phyloP scores from a whole-genome alignment of 169 alveolate genomes.

The Pseudocohnilembus persalinus region DNA sequence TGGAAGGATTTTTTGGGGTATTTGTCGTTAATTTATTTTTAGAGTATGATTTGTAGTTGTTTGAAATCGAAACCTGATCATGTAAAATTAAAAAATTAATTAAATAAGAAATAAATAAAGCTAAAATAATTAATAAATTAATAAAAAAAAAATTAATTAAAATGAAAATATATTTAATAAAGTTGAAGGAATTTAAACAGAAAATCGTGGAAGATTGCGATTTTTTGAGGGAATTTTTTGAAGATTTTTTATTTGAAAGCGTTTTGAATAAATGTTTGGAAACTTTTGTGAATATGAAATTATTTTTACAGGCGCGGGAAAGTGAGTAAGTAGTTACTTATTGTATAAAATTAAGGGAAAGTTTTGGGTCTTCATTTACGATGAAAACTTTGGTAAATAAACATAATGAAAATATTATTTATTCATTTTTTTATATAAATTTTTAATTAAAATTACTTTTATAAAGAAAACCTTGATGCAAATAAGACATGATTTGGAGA shows the following conservation, averaged over 20 bases:
- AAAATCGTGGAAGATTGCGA: conserved; percentile 7
- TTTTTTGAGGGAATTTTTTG: background rate
- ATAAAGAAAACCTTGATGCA: conserved; percentile 5
- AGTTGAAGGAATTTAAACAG: conserved; percentile 1
- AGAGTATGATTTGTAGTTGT: conserved; percentile 18
- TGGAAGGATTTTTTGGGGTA: conserved; percentile 13
- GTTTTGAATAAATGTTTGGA: background rate
- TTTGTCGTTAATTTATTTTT: background rate
- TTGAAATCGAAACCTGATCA: conserved; percentile 4
- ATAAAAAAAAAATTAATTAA: no score
- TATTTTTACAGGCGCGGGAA: conserved; percentile 2
- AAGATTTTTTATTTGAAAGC: background rate
- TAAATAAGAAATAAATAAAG: no score
- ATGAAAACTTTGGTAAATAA: conserved; percentile 9
- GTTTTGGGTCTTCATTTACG: conserved; percentile 3
- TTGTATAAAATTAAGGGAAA: conserved; percentile 10
- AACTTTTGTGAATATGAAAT: conserved; percentile 1
- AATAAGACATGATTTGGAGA: conserved; percentile 15
- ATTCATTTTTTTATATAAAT: background rate
- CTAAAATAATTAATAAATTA: no score
- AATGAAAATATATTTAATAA: background rate
- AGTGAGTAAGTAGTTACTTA: background rate
- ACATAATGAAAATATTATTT: no score
- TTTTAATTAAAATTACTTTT: background rate
- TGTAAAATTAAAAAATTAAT: background rate